These are phyloP conservation scores for Leccinum angustisporum DNA, from an alignment of 1,284 basidiomycete genomes.

Conservation along the genomic window DNA sequence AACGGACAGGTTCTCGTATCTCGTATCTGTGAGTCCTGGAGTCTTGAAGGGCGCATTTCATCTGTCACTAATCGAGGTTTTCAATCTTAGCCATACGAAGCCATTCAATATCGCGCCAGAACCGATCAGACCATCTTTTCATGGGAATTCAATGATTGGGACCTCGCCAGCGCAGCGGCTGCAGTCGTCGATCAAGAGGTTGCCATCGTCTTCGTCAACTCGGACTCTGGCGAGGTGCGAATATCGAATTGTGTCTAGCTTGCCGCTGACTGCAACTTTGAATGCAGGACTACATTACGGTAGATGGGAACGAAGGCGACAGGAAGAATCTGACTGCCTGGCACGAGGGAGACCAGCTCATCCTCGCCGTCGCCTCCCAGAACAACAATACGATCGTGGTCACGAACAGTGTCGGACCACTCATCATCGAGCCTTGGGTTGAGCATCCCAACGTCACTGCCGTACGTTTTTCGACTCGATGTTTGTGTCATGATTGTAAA, in stretches of 20 bases:
- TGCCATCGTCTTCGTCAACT: constrained; percentile 41
- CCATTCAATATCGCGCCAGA: constrained; percentile 36
- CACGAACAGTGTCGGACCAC: constrained; percentile 52
- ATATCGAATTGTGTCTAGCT: not conserved
- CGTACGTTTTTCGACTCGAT: constrained; percentile 16
- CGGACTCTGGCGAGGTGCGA: constrained; percentile 41
- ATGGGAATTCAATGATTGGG: constrained; percentile 39
- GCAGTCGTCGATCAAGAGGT: constrained; percentile 31
- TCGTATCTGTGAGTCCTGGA: constrained; percentile 35
- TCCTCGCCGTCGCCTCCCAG: constrained; percentile 35
- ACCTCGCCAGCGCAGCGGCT: constrained; percentile 30
- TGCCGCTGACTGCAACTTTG: constrained; percentile 7
- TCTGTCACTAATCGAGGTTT: not conserved
- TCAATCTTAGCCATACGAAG: constrained; percentile 37
- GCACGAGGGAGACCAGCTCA: constrained; percentile 51
- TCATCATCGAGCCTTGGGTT: constrained; percentile 52
- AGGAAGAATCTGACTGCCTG: constrained; percentile 58
- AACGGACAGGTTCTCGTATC: constrained; percentile 39
- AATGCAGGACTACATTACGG: constrained; percentile 49
- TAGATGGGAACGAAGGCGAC: constrained; percentile 48
- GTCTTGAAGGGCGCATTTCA: not conserved
- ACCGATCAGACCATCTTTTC: constrained; percentile 36
- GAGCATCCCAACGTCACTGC: constrained; percentile 55
- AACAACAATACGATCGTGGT: constrained; percentile 61
- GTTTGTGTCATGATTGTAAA: not conserved